A percentile compares a stretch with the other conserved stretches of the same genome.
phyloP scores from a whole-genome alignment of 2,329 filamentous ascomycete genomes.

The Verticillium albo-atrum region DNA sequence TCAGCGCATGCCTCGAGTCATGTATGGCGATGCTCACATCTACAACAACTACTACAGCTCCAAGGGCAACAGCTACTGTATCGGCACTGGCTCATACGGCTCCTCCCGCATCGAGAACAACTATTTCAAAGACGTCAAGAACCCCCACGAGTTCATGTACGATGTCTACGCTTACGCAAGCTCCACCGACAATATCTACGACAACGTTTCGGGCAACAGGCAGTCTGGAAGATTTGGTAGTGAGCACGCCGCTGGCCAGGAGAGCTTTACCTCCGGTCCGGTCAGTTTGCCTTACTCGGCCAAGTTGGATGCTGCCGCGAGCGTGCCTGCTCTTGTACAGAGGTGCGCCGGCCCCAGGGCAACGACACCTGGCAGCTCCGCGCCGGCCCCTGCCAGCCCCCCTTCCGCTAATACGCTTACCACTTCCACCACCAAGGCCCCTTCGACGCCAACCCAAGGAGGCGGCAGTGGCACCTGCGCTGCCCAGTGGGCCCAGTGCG shows the following conservation, averaged over 20 bases:
- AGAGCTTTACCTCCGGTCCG: no score
- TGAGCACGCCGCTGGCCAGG: no score
- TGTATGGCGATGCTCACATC: not conserved
- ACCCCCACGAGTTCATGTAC: not conserved
- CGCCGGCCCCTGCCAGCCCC: no score
- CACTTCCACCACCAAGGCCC: not conserved
- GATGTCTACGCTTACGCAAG: not conserved
- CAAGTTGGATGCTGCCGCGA: no score
- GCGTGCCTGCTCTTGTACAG: no score
- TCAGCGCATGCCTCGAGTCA: not conserved
- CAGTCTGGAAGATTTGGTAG: not conserved
- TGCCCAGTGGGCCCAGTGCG: conserved; percentile 13
- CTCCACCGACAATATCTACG: not conserved
- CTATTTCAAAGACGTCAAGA: not conserved
- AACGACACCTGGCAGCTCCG: no score
- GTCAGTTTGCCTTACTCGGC: no score
- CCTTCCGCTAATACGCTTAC: no score
- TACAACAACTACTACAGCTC: not conserved
- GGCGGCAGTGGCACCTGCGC: conserved; percentile 1
- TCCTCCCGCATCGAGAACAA: not conserved
- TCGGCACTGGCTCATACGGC: not conserved
- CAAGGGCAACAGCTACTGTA: not conserved
- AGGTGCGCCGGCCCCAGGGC: no score
- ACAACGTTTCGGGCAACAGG: not conserved
- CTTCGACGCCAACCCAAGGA: not conserved